These are phyloP conservation scores for Coniochaeta sp. DNA, from an alignment of 2,329 filamentous ascomycete genomes.

Conservation along the genomic window DNA sequence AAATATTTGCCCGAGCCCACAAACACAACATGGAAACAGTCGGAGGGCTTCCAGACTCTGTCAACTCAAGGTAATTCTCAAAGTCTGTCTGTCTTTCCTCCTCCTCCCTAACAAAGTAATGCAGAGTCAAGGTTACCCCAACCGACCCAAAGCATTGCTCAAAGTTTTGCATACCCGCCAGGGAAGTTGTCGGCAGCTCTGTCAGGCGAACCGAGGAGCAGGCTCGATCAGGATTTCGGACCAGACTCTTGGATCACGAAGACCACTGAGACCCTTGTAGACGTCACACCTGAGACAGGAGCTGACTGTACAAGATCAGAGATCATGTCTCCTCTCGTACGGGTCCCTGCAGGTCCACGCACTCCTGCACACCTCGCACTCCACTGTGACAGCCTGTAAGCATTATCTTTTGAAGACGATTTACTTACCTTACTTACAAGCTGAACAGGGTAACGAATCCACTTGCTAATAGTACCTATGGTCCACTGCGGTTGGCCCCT, in stretches of 20 bases:
- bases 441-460: not conserved
- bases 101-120: not conserved
- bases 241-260: conserved; percentile 34
- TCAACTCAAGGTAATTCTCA: not conserved
- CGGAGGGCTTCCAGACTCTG: not conserved
- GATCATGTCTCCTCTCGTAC: conserved; percentile 21
- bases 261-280: conserved; percentile 28
- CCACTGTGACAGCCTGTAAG: not conserved
- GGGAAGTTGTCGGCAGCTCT: conserved; percentile 22
- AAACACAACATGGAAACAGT: not conserved
- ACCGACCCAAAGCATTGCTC: conserved; percentile 24
- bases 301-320: conserved; percentile 25
- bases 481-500: not conserved
- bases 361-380: not conserved
- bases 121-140: conserved; percentile 37
- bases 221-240: conserved; percentile 30
- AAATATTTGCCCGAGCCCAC: not conserved
- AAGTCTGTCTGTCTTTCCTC: not conserved
- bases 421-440: not conserved
- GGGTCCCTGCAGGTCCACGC: conserved; percentile 1
- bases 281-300: conserved; percentile 24
- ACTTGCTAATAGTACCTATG: not conserved
- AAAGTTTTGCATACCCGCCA: conserved; percentile 23
- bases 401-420: too few species aligned
- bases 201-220: conserved; percentile 13